Base-by-base conservation (phyloP, 345 rosid genomes). In the Populus pruinosa region DNA sequence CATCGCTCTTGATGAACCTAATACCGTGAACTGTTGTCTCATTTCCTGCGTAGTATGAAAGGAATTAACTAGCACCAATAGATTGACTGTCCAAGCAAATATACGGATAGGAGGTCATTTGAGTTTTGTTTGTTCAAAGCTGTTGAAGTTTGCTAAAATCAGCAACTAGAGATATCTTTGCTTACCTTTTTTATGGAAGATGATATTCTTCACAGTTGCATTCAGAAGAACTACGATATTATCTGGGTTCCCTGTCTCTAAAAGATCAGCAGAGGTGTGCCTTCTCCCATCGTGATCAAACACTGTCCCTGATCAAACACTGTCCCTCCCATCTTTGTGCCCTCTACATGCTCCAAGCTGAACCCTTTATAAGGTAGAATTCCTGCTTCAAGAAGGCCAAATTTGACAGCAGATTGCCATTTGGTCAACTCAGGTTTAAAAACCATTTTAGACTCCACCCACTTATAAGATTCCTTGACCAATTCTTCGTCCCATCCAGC, bases 311-410 rank as follows among this genome's bases (percentile, higher is more conserved):
- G 68, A 79, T 94, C 98, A 70, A 87, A 92, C 41, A 82, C 65
- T 50, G 87, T 90, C 62, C 91, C 96, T 64, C 96, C 90, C 9
- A 94, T 90, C 81, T 90, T 92, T 35, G 97, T 94, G 62, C 93
- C 97, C 69, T 87, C 82, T 18, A 84, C 69, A 72, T 94, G 98
- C 23, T 89, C 97, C 83, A 88, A 82, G 67, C 76, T 92, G 64
- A 80, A 91, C 23, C 94, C 94, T 21, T 91, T 91, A 8, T 86
- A 87, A 2, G 97, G 98, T 56, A 80, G 69, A 69, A 94, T 72
- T 6, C 96, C 94, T 12, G 94, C 92, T 86, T 92, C 93, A 55
- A 90, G 92, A 66, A 92, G 89, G 50, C 90, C 92, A 31, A 87
- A 91, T 69, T 87, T 84, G 27, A 89, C 84, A 16, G 84, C 87